These are phyloP conservation scores for Aspergillus novofumigatus DNA, from an alignment of 2,329 filamentous ascomycete species.

Conservation along the genomic window DNA sequence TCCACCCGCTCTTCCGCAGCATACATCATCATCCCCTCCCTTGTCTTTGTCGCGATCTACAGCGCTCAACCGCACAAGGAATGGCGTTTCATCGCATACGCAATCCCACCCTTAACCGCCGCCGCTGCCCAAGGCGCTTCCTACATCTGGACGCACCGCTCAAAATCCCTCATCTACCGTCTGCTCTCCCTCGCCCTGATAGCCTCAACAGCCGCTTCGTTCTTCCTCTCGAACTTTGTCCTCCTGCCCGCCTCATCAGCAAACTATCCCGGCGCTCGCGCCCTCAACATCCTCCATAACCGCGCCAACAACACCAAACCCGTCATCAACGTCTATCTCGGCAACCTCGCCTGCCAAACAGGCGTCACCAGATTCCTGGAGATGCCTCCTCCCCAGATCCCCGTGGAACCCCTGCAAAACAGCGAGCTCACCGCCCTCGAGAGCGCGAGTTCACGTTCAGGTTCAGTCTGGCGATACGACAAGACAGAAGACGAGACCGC, in stretches of 20 bases:
- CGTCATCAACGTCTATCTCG: conserved; percentile 48
- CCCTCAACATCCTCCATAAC: conserved; percentile 50
- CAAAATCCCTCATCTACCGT: conserved; percentile 56
- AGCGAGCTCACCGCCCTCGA: conserved; percentile 12
- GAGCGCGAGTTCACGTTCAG: conserved; percentile 3
- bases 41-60: conserved; percentile 74
- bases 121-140: conserved; percentile 70
- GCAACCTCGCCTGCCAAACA: conserved; percentile 61
- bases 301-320: conserved; percentile 25
- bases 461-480: conserved; percentile 52
- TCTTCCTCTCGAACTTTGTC: conserved; percentile 60
- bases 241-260: conserved; percentile 77
- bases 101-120: conserved; percentile 74
- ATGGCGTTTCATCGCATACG: conserved; percentile 89
- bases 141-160: conserved; percentile 63
- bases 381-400: conserved; percentile 20
- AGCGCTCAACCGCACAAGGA: conserved; percentile 93
- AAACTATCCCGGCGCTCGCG: conserved; percentile 90
- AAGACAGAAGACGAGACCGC: conserved; percentile 52
- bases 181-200: conserved; percentile 54
- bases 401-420: neutral
- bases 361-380: conserved; percentile 59
- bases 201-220: conserved; percentile 57
- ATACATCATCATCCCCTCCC: conserved; percentile 58
- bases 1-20: conserved; percentile 50